Conservation (phyloP, 768 basidiomycete genomes). For the Podaxis pistillaris region DNA sequence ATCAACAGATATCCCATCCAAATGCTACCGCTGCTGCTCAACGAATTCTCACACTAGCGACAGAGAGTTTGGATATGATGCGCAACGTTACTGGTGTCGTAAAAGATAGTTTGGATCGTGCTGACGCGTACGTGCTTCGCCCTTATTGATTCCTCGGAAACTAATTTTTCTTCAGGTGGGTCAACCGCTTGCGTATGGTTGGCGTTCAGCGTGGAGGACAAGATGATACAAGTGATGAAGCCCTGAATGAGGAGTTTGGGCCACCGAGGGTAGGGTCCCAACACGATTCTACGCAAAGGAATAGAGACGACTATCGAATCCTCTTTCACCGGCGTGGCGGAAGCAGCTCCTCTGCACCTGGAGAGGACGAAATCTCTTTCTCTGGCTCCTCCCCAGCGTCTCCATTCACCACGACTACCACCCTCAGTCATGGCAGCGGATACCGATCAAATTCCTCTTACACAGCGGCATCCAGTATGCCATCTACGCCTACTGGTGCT, state of each 20-base stretch:
- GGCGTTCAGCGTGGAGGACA: constrained; percentile 60
- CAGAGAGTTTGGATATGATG: constrained; percentile 93
- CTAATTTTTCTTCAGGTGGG: constrained; percentile 56
- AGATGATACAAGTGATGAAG: constrained; percentile 22
- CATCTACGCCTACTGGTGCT: constrained; percentile 31
- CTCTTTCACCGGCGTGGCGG: constrained; percentile 15
- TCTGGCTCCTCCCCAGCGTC: constrained; percentile 22
- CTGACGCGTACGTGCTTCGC: constrained; percentile 65
- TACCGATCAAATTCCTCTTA: constrained; percentile 9
- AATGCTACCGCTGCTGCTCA: constrained; percentile 75
- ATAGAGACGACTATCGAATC: neutral
- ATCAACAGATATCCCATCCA: constrained; percentile 35
- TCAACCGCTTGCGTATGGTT: constrained; percentile 74
- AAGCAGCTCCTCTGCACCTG: constrained; percentile 21
- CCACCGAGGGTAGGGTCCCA: neutral
- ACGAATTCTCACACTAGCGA: constrained; percentile 78
- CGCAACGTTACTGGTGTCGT: constrained; percentile 84
- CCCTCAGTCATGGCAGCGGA: neutral
- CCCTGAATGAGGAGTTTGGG: neutral
- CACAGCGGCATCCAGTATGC: constrained; percentile 26
- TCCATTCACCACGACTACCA: constrained; percentile 27
- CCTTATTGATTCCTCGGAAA: constrained; percentile 12
- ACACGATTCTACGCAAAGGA: neutral
- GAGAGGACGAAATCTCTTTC: constrained; percentile 25
- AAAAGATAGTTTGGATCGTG: constrained; percentile 82